These are phyloP conservation scores for Leccinellum albellum DNA, from an alignment of 768 basidiomycete genomes.

Conservation along the genomic window DNA sequence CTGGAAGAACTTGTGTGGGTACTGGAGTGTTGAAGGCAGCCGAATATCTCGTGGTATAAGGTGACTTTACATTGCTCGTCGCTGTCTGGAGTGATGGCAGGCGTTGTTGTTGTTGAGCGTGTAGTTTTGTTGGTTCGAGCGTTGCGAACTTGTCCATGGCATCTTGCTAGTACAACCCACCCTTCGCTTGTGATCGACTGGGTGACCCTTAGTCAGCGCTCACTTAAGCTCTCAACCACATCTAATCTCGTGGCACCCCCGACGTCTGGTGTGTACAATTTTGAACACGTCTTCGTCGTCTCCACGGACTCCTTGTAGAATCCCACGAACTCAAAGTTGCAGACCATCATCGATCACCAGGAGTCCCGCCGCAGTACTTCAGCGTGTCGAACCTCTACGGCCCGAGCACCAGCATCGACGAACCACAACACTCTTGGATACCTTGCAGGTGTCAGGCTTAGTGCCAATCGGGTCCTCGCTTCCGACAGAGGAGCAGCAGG, in stretches of 20 bases:
- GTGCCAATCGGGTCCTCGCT: slow-evolving; percentile 45
- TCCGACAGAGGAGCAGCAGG: slow-evolving; percentile 55
- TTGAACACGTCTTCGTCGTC: slow-evolving; percentile 44
- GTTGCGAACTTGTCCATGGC: slow-evolving; percentile 85
- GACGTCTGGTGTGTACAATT: no score
- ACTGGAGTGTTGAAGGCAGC: slow-evolving; percentile 2
- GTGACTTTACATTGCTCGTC: slow-evolving; percentile 17
- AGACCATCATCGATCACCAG: no score
- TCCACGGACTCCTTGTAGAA: slow-evolving; percentile 30
- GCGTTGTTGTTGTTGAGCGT: slow-evolving; percentile 36
- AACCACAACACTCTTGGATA: not conserved
- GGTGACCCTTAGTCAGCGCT: not conserved
- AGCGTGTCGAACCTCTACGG: slow-evolving; percentile 71
- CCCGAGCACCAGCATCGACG: slow-evolving; percentile 56
- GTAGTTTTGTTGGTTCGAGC: slow-evolving; percentile 69
- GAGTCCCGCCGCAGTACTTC: slow-evolving; percentile 30
- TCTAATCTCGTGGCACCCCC: no score
- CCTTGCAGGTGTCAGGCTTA: slow-evolving; percentile 41
- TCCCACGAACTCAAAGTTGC: slow-evolving; percentile 46
- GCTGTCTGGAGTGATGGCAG: not conserved
- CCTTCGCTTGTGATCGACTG: not conserved
- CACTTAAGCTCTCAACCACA: no score
- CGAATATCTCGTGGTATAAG: slow-evolving; percentile 6
- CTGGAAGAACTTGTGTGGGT: slow-evolving; percentile 12
- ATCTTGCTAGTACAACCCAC: slow-evolving; percentile 5